phyloP scores from a whole-genome alignment of 306 rosid species.

The Prosopis cineraria region DNA sequence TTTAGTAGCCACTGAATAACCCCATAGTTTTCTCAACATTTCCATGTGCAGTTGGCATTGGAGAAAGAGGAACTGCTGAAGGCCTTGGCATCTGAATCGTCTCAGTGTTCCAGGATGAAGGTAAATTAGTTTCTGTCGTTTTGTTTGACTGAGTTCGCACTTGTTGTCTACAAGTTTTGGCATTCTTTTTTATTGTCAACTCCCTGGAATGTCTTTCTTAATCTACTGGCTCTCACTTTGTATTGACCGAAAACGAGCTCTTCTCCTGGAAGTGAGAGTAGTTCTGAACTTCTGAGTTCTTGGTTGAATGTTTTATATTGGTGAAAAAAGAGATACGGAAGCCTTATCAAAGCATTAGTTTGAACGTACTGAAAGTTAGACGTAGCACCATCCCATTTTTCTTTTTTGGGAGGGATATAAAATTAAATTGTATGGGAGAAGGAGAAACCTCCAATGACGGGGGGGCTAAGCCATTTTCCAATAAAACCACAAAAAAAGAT shows the following conservation, averaged over 20 bases:
- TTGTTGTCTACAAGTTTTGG: neutral
- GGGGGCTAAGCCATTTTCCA: neutral
- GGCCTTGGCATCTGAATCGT: conserved; percentile 77
- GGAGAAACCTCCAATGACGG: neutral
- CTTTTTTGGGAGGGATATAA: neutral
- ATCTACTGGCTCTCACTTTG: neutral
- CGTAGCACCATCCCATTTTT: neutral
- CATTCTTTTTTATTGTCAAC: conserved; percentile 19
- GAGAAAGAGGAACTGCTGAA: conserved; percentile 89
- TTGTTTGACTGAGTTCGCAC: neutral
- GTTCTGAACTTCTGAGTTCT: conserved; percentile 8
- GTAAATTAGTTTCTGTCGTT: conserved; percentile 42
- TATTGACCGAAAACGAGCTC: neutral
- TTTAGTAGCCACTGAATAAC: conserved; percentile 20
- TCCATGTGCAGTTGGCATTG: conserved; percentile 65
- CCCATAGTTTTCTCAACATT: conserved; percentile 30
- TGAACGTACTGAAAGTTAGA: neutral
- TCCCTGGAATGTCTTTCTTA: neutral
- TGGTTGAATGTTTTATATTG: neutral
- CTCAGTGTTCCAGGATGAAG: conserved; percentile 78
- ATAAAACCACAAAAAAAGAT: neutral
- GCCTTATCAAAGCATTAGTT: neutral
- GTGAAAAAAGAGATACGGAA: neutral
- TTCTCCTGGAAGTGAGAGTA: conserved; percentile 23
- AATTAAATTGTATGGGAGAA: neutral